Evolutionary conservation across 208 protist genomes (phyloP).

Genomic region (Herpetomonas tarakana): DNA sequence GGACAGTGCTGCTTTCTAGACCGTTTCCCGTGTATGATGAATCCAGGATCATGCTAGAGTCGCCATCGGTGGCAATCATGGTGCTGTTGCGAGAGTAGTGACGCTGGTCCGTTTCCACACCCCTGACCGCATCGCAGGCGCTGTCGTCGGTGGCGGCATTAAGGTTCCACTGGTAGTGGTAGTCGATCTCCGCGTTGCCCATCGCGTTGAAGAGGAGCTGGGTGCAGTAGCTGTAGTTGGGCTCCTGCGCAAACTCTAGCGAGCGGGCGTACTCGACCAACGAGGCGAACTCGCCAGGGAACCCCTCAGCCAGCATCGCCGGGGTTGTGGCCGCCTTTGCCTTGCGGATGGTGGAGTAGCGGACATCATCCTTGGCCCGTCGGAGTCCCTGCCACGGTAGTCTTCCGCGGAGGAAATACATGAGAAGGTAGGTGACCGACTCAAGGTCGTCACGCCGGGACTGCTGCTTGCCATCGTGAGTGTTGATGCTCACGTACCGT

Average conservation of each 20-base stretch:
- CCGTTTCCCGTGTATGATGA: no score
- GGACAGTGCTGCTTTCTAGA: no score
- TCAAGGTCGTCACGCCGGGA: conserved; percentile 86
- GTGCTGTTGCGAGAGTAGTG: background rate
- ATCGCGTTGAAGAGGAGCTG: conserved; percentile 42
- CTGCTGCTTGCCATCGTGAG: conserved; percentile 96
- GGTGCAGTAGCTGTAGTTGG: conserved; percentile 72
- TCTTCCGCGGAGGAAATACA: conserved; percentile 97
- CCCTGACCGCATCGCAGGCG: conserved; percentile 7
- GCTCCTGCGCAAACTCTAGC: conserved; percentile 63
- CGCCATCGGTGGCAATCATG: background rate
- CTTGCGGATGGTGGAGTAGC: conserved; percentile 23
- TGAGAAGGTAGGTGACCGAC: conserved; percentile 90
- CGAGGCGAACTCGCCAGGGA: conserved; percentile 54
- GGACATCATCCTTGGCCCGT: conserved; percentile 16
- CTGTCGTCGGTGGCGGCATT: background rate
- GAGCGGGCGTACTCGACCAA: conserved; percentile 50
- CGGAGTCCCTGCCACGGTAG: conserved; percentile 96
- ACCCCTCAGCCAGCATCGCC: conserved; percentile 43
- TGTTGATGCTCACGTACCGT: conserved; percentile 95
- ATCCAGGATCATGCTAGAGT: background rate
- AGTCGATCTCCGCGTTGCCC: conserved; percentile 47
- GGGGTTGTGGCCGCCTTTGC: conserved; percentile 41
- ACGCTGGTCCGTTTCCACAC: conserved; percentile 23
- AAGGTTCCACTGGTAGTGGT: conserved; percentile 56